phyloP scores from a whole-genome alignment of 1,139 yeast species.

The Diutina neorugosa region DNA sequence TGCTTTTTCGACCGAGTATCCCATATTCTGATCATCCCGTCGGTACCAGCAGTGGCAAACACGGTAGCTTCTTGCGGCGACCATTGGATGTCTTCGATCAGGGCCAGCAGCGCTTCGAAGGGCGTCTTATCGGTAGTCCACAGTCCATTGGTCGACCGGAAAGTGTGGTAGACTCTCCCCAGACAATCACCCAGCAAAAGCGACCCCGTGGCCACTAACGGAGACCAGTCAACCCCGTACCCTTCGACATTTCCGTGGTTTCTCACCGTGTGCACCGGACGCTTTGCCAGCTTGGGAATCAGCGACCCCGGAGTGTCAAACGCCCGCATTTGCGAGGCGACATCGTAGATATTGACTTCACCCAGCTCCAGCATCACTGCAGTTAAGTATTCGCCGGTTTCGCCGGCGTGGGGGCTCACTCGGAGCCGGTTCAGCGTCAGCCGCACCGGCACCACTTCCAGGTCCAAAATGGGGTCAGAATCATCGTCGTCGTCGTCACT shows the following conservation, averaged over 20 bases:
- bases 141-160: constrained; percentile 50
- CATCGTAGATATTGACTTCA: constrained; percentile 75
- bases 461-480: constrained; percentile 77
- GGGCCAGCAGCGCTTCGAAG: constrained; percentile 49
- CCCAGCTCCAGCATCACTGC: constrained; percentile 90
- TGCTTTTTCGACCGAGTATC: constrained; percentile 91
- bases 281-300: constrained; percentile 65
- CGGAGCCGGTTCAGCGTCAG: constrained; percentile 85
- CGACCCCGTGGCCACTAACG: constrained; percentile 67
- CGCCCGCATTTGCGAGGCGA: constrained; percentile 68
- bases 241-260: constrained; percentile 96
- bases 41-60: constrained; percentile 87
- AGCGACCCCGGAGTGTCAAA: constrained; percentile 80
- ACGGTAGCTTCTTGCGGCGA: constrained; percentile 85
- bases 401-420: constrained; percentile 67
- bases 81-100: constrained; percentile 97
- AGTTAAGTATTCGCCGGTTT: constrained; percentile 71
- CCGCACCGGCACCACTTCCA: constrained; percentile 63
- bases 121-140: constrained; percentile 88
- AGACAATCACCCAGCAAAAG: constrained; percentile 80
- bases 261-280: constrained; percentile 76
- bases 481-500: constrained; percentile 42
- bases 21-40: constrained; percentile 91
- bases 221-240: constrained; percentile 96
- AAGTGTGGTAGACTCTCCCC: constrained; percentile 72